Evolutionary conservation across 1,284 basidiomycete genomes (phyloP), one percentile per base, ranked within the genome.

Genomic region (Ustilago trichophora): DNA sequence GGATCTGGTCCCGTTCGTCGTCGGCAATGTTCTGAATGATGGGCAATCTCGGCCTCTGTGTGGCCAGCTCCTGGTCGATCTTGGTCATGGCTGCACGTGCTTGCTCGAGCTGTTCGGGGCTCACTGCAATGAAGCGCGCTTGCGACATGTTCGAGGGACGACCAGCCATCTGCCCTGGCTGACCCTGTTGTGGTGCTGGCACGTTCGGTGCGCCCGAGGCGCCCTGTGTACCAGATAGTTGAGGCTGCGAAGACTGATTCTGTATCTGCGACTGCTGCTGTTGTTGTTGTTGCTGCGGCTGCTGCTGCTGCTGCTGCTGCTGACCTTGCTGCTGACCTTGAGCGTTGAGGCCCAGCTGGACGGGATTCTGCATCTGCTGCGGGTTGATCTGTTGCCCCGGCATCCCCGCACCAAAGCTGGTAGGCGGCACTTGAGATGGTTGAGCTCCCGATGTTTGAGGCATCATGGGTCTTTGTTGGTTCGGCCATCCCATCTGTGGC

Each of bases 1-100:
- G 45, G 9, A 79, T 73, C 47, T 71, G 65, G 19, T 70, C 52
- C n/a, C 68, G 54, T 41, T 79, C 76, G 31, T 65, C 57, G 37
- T 79, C 76, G 15, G 72, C 54, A 35, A 79, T 74, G 66, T 59
- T 64, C 34, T 63, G 55, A 27, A 78, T 75, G 47, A 77, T 59
- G n/a, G 75, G 73, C 34, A 79, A 26, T 19, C 68, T 58, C 0
- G 76, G 68, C 32, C 68, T 45, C 34, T 65, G 59, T 1, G 57
- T 67, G 2, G 53, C 58, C 26, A 75, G 42, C 38, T 75, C 73
- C 40, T 65, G 63, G 33, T 75, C 73, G 31, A 75, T 71, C 50
- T 59, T 62, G 15, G 58, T 49, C 71, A 75, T 71, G 18, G 69
- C 63, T 8, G 47, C 44, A 16, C 71, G 63, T 1, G 77, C 74